phyloP scores from a whole-genome alignment of 805 yeast genomes.

The Kazachstania africana region DNA sequence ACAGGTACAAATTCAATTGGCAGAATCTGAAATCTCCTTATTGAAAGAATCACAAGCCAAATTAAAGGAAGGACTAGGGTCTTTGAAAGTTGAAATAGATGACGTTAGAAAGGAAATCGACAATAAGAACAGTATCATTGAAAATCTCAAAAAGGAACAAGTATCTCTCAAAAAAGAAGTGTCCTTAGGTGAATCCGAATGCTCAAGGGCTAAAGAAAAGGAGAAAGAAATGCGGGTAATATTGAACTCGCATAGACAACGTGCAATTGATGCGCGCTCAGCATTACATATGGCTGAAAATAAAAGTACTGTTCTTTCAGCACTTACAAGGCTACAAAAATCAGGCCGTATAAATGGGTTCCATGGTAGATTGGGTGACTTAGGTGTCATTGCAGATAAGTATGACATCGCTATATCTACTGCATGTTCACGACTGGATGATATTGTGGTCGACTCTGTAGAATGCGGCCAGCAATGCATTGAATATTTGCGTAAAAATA shows the following conservation, averaged over 20 bases:
- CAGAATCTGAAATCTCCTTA: slow-evolving; percentile 53
- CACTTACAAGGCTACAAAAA: slow-evolving; percentile 55
- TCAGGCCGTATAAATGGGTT: slow-evolving; percentile 81
- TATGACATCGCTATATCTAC: slow-evolving; percentile 93
- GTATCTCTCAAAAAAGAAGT: slow-evolving; percentile 43
- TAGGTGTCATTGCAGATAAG: slow-evolving; percentile 80
- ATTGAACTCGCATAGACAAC: slow-evolving; percentile 44
- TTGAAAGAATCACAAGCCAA: slow-evolving; percentile 35
- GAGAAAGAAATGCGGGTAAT: slow-evolving; percentile 44
- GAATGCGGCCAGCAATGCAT: slow-evolving; percentile 67
- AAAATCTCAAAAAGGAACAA: slow-evolving; percentile 37
- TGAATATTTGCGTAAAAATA: slow-evolving; percentile 68
- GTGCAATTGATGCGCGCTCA: slow-evolving; percentile 52
- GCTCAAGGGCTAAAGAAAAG: slow-evolving; percentile 35
- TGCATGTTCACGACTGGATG: slow-evolving; percentile 83
- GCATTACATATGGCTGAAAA: slow-evolving; percentile 48
- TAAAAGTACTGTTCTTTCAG: slow-evolving; percentile 60
- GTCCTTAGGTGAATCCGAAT: slow-evolving; percentile 44
- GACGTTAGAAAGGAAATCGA: slow-evolving; percentile 38
- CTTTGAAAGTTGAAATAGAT: slow-evolving; percentile 33
- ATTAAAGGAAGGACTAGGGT: slow-evolving; percentile 33
- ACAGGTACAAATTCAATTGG: slow-evolving; percentile 52
- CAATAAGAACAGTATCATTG: slow-evolving; percentile 35
- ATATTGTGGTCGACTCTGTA: slow-evolving; percentile 79
- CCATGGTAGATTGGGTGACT: slow-evolving; percentile 81